Percentiles rank a stretch among this genome's conserved stretches.
phyloP scores from a whole-genome alignment of 208 protist genomes.

The Crithidia acanthocephali region DNA sequence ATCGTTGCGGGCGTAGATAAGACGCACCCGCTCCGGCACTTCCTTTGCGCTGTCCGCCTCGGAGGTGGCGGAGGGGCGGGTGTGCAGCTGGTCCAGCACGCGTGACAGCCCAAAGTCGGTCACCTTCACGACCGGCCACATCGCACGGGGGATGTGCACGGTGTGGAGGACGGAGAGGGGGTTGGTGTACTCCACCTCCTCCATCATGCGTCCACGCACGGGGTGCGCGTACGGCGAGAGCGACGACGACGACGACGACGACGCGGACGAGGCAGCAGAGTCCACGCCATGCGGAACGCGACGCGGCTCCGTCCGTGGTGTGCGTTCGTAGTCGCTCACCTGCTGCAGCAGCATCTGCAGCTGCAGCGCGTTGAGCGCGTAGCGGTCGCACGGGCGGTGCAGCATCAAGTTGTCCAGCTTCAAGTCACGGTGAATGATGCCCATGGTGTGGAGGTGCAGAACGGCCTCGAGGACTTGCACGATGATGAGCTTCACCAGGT shows the following conservation, averaged over 20 bases:
- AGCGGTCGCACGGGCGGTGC: constrained; percentile 50
- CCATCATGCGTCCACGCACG: neutral
- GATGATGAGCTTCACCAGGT: constrained; percentile 64
- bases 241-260: neutral
- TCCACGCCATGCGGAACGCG: neutral
- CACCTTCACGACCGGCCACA: constrained; percentile 73
- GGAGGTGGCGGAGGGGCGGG: constrained; percentile 1
- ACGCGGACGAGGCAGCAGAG: neutral
- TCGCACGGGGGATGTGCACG: constrained; percentile 44
- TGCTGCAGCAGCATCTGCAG: constrained; percentile 44
- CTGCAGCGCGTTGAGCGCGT: constrained; percentile 43
- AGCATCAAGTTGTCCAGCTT: constrained; percentile 99
- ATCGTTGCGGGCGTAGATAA: constrained; percentile 46
- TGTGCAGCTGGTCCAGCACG: constrained; percentile 40
- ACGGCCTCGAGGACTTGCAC: constrained; percentile 67
- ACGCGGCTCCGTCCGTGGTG: neutral
- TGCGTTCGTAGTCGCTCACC: constrained; percentile 19
- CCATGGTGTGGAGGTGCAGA: constrained; percentile 92
- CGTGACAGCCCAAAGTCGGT: constrained; percentile 77
- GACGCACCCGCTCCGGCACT: constrained; percentile 22
- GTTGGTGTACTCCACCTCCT: constrained; percentile 37
- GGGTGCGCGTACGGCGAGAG: neutral
- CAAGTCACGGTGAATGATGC: constrained; percentile 99
- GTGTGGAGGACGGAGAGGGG: constrained; percentile 53
- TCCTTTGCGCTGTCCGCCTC: neutral